Evolutionary conservation across 805 yeast species (phyloP).

Genomic region (Saccharomycopsis microspora): DNA sequence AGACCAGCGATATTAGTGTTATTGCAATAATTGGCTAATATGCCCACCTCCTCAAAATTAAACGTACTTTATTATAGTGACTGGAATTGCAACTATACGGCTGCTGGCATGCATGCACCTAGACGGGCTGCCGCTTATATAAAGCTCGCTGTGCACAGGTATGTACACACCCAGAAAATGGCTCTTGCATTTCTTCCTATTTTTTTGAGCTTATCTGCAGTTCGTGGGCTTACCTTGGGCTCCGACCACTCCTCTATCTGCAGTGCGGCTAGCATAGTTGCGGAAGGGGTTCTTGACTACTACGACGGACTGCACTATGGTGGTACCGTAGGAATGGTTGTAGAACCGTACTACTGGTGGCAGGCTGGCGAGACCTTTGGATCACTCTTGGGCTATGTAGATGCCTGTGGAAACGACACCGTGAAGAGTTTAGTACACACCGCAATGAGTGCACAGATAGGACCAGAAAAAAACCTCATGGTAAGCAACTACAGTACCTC

Average conservation of each 20-base stretch:
- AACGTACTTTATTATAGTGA: no score
- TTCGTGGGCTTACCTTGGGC: no score
- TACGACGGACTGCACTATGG: slow-evolving; percentile 32
- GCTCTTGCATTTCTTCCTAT: no score
- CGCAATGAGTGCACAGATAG: slow-evolving; percentile 34
- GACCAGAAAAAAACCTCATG: slow-evolving; percentile 29
- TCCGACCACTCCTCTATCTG: slow-evolving; percentile 21
- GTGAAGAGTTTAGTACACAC: slow-evolving; percentile 24
- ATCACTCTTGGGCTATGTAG: slow-evolving; percentile 30
- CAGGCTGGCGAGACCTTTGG: slow-evolving; percentile 42
- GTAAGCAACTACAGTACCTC: slow-evolving; percentile 35
- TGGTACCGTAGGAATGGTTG: slow-evolving; percentile 36
- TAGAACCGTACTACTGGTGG: slow-evolving; percentile 41
- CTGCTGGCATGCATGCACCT: no score
- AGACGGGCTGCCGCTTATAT: no score
- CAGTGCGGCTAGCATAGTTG: slow-evolving; percentile 26
- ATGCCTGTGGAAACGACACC: slow-evolving; percentile 24
- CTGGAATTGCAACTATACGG: no score
- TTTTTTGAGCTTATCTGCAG: no score
- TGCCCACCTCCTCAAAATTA: no score
- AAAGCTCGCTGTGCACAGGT: no score
- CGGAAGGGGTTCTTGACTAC: slow-evolving; percentile 33
- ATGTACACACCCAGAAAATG: no score
- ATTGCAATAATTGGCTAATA: no score
- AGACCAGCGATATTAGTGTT: no score